Conservation (phyloP, 1,139 yeast genomes). For the Blastobotrys serpentis region DNA sequence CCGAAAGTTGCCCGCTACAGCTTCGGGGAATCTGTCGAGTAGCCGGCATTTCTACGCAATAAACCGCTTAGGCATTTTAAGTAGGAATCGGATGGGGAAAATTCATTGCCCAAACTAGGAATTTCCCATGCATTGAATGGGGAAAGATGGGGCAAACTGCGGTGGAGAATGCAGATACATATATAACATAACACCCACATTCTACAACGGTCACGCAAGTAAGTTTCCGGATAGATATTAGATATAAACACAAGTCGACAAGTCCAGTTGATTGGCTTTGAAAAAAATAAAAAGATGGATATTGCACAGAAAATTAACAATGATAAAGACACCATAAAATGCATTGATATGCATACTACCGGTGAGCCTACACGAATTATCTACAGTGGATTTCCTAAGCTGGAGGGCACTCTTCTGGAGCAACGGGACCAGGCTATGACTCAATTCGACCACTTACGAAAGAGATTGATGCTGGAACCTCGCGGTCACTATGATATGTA, state of each 20-base stretch:
- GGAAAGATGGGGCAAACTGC: too few relatives aligned
- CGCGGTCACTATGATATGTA: constrained; percentile 10
- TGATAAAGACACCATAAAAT: constrained; percentile 2
- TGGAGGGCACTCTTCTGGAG: constrained; percentile 8
- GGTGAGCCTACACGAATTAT: constrained; percentile 11
- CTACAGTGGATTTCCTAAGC: constrained; percentile 7
- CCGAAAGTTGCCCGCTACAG: too few relatives aligned
- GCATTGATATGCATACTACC: constrained; percentile 11
- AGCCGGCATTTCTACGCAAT: too few relatives aligned
- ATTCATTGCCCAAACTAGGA: too few relatives aligned
- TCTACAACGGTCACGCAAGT: not conserved
- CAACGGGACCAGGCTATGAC: constrained; percentile 9
- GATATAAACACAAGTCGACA: too few relatives aligned
- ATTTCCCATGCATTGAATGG: too few relatives aligned
- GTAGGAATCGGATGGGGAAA: too few relatives aligned
- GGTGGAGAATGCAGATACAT: too few relatives aligned
- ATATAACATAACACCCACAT: not conserved
- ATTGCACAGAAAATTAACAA: not conserved
- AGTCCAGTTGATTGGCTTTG: not conserved
- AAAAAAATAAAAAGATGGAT: not conserved
- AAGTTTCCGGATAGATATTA: not conserved
- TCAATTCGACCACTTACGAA: constrained; percentile 5
- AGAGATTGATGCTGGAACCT: constrained; percentile 6
- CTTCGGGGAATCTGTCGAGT: too few relatives aligned
- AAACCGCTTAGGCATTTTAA: too few relatives aligned